These are phyloP conservation scores for Polyporus tsugae DNA, from an alignment of 1,284 basidiomycete genomes.

Conservation along the genomic window DNA sequence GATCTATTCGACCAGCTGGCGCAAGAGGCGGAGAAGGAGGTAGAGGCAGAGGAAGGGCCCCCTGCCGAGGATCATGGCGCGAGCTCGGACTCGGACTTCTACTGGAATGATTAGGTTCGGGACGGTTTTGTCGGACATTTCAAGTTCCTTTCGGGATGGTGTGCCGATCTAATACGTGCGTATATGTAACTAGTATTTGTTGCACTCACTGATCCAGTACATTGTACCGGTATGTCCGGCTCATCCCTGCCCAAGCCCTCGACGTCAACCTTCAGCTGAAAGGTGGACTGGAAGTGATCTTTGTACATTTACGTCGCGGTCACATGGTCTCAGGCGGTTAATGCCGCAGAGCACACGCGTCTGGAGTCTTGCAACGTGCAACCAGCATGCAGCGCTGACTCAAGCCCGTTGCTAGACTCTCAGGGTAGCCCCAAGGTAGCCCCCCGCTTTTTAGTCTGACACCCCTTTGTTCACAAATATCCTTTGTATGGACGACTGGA, in stretches of 20 bases:
- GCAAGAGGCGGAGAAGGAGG: background rate
- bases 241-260: too few species aligned
- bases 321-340: background rate
- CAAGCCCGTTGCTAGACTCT: background rate
- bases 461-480: background rate
- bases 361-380: background rate
- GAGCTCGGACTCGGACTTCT: constrained; percentile 11
- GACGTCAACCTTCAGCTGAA: too few species aligned
- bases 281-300: too few species aligned
- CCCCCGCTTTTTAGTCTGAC: background rate
- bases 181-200: too few species aligned
- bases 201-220: too few species aligned
- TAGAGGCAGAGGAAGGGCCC: constrained; percentile 12
- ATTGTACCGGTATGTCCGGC: too few species aligned
- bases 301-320: background rate
- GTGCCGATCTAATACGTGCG: background rate
- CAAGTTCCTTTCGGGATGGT: background rate
- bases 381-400: background rate
- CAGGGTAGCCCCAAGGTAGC: background rate
- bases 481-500: constrained; percentile 14
- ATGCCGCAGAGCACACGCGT: too few species aligned
- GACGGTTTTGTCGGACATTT: background rate
- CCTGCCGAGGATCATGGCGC: constrained; percentile 5
- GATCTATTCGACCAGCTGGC: constrained; percentile 10
- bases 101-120: constrained; percentile 6